Base-by-base conservation (phyloP, 495 filamentous ascomycete species). In the Trichocladium antarcticum region DNA sequence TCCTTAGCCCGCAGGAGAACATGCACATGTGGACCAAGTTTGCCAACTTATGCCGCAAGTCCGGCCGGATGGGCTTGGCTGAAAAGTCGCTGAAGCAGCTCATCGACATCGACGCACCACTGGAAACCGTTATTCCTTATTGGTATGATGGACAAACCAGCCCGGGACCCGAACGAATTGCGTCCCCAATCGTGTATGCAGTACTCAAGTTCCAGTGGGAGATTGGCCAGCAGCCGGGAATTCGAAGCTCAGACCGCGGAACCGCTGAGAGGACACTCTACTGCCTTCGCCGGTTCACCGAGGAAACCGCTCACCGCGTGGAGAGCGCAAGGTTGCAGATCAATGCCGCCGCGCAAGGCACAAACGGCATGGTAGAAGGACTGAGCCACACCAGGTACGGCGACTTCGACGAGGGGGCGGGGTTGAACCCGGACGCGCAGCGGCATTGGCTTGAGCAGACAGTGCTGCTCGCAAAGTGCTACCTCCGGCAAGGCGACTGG, bases 11-110 rank as follows among this genome's bases (percentile, higher is more conserved):
- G 4, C 80, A 77, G 24, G 89, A 99, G 61, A 95, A 97, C 55
- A 85, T 93, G 74, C 84, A 92, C 58, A 97, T 97, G 88, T 94
- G 85, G 76, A 96, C 97, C 70, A 99, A 99, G 60, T 97, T 95
- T 58, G 86, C 93, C 51, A 97, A 96, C 56, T 77, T 99, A 7
- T 99, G 92, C 64, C 83, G 92, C 57, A 99, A 97, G 61, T 94
- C 88, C 27, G 84, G 87, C 43, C 82, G 92, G 9, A 89, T 87
- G 71, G 92, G 90, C 12, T 76, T 99, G n/a, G 93, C 90, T 2
- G 92, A 97, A 69, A 90, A 94, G 63, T 87, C 87, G n/a, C 69
- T 99, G 37, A 86, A 88, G 58, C 82, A 81, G 24, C 72, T 79
- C 22, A 72, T 77, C 42, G 74, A 73, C 11, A 72, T 59, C 20